These are phyloP conservation scores for Mycena sp. DNA, from an alignment of 1,284 basidiomycete species.

Conservation along the genomic window DNA sequence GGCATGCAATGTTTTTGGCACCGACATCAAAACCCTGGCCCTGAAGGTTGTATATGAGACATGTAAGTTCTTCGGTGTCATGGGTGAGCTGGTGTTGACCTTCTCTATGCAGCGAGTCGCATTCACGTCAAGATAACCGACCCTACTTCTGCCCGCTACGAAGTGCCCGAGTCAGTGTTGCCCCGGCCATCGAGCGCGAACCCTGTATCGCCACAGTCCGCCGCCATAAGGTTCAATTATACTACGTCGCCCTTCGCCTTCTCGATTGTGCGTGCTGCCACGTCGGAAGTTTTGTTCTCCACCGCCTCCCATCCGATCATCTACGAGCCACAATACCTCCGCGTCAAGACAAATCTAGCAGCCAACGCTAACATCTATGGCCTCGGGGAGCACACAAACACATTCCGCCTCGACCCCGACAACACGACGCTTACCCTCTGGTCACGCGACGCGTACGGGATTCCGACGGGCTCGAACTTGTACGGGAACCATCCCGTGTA, in stretches of 20 bases:
- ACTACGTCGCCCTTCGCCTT: conserved; percentile 76
- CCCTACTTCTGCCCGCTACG: conserved; percentile 63
- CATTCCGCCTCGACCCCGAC: conserved; percentile 68
- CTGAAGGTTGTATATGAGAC: conserved; percentile 69
- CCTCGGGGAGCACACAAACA: conserved; percentile 77
- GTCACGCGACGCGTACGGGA: conserved; percentile 70
- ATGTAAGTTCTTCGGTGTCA: conserved; percentile 45
- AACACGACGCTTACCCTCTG: conserved; percentile 75
- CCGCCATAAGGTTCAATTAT: conserved; percentile 73
- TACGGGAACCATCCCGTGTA: conserved; percentile 80
- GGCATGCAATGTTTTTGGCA: conserved; percentile 72
- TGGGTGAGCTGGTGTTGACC: not conserved
- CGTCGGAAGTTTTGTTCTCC: conserved; percentile 74
- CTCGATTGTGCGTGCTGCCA: conserved; percentile 65
- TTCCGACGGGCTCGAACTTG: conserved; percentile 63
- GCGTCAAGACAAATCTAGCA: conserved; percentile 67
- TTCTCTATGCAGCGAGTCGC: conserved; percentile 54
- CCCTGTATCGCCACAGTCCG: conserved; percentile 40
- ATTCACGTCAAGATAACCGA: conserved; percentile 83
- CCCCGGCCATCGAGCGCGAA: conserved; percentile 58
- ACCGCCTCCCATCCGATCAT: conserved; percentile 71
- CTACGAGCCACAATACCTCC: conserved; percentile 83
- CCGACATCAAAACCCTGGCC: conserved; percentile 61
- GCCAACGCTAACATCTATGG: conserved; percentile 78
- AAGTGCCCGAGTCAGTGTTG: conserved; percentile 73